Evolutionary conservation across 495 filamentous ascomycete species (phyloP).

Genomic region (Terfezia claveryi): DNA sequence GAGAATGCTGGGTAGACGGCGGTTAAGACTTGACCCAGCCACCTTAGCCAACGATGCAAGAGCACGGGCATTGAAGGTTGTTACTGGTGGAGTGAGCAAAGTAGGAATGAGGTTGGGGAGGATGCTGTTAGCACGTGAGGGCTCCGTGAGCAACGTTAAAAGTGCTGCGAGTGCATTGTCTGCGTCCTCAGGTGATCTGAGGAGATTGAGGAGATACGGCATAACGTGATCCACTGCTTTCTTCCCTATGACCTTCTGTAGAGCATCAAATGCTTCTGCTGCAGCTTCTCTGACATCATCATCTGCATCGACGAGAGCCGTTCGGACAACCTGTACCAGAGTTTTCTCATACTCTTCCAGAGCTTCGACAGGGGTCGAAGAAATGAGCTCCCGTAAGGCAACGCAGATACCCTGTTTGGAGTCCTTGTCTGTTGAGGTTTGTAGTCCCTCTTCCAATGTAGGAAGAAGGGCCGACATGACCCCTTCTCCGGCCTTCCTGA

Average conservation of each 20-base stretch:
- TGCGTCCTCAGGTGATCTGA: slow-evolving; percentile 65
- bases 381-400: slow-evolving; percentile 76
- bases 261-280: slow-evolving; percentile 84
- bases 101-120: slow-evolving; percentile 89
- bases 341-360: slow-evolving; percentile 90
- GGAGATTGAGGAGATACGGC: slow-evolving; percentile 68
- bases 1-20: slow-evolving; percentile 67
- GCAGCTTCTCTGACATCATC: slow-evolving; percentile 84
- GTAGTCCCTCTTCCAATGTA: slow-evolving; percentile 78
- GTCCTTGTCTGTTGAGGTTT: slow-evolving; percentile 72
- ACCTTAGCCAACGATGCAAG: slow-evolving; percentile 82
- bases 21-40: slow-evolving; percentile 67
- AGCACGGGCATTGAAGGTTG: slow-evolving; percentile 80
- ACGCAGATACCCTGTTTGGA: slow-evolving; percentile 95
- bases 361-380: slow-evolving; percentile 70
- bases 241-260: slow-evolving; percentile 87
- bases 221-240: slow-evolving; percentile 82
- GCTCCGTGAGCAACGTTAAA: slow-evolving; percentile 78
- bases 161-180: slow-evolving; percentile 82
- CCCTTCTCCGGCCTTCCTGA: slow-evolving; percentile 86
- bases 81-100: slow-evolving; percentile 70
- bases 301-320: slow-evolving; percentile 74
- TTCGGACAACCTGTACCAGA: slow-evolving; percentile 79
- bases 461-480: slow-evolving; percentile 74
- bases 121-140: slow-evolving; percentile 85